A percentile compares a stretch with the other conserved stretches of the same genome.
Conservation (phyloP, 2,329 filamentous ascomycete genomes). For the Paraphaeosphaeria sporulosa region DNA sequence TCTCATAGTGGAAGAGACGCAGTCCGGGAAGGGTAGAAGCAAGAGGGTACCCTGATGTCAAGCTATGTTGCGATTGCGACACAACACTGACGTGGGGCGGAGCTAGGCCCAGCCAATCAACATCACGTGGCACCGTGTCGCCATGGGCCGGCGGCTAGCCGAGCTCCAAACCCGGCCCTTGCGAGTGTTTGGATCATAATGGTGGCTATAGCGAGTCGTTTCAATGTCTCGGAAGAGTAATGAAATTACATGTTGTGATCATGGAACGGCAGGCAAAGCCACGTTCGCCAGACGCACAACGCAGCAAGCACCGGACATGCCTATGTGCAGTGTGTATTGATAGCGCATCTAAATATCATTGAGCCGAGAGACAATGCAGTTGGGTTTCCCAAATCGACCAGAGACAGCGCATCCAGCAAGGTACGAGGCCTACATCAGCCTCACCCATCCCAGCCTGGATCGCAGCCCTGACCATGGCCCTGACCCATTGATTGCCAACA, state of each 20-base stretch:
- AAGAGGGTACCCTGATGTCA: constrained; percentile 44
- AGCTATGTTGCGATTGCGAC: constrained; percentile 17
- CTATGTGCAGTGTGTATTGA: not conserved
- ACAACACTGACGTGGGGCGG: constrained; percentile 13
- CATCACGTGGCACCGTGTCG: constrained; percentile 12
- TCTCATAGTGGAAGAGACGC: constrained; percentile 35
- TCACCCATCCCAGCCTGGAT: too few relatives aligned
- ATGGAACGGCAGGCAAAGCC: not conserved
- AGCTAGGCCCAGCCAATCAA: not conserved
- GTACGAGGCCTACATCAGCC: too few relatives aligned
- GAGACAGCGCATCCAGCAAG: not conserved
- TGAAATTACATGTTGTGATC: not conserved
- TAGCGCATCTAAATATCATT: not conserved
- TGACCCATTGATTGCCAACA: not conserved
- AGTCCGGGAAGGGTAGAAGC: constrained; percentile 18
- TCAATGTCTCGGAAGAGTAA: not conserved
- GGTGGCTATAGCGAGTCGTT: not conserved
- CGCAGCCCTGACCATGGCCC: not conserved
- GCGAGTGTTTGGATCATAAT: not conserved
- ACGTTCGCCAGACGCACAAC: not conserved
- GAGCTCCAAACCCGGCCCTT: not conserved
- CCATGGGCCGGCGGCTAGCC: not conserved
- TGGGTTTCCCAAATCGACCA: not conserved
- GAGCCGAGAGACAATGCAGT: too few relatives aligned
- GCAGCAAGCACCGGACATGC: not conserved